Evolutionary conservation across 2,329 filamentous ascomycete species (phyloP).

Genomic region (Phialemoniopsis sp.): DNA sequence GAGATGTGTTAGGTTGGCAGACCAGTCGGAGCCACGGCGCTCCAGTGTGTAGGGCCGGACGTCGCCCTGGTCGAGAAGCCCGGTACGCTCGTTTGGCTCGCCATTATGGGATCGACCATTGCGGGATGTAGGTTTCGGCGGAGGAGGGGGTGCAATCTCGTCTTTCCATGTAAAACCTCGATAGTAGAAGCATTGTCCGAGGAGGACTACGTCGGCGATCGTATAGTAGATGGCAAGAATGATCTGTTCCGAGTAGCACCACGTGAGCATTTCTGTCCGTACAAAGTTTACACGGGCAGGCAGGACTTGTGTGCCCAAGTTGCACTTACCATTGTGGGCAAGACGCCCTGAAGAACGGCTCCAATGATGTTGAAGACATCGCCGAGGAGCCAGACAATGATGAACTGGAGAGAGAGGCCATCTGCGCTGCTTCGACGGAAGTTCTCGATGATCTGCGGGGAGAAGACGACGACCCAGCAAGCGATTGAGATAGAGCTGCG

Average conservation of each 20-base stretch:
- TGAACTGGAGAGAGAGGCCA: conserved; percentile 24
- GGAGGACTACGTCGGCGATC: conserved; percentile 51
- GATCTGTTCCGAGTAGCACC: conserved; percentile 7
- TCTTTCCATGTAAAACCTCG: conserved; percentile 71
- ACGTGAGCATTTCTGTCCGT: background rate
- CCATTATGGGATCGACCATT: conserved; percentile 15
- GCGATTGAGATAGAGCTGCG: conserved; percentile 80
- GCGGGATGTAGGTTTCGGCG: conserved; percentile 27
- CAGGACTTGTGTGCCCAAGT: background rate
- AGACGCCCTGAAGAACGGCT: conserved; percentile 83
- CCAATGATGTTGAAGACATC: conserved; percentile 97
- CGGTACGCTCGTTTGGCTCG: conserved; percentile 43
- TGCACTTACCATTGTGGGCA: conserved; percentile 76
- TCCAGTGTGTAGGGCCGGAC: conserved; percentile 21
- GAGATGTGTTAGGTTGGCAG: conserved; percentile 56
- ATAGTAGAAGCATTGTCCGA: conserved; percentile 94
- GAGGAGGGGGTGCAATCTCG: conserved; percentile 35
- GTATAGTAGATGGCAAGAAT: conserved; percentile 19
- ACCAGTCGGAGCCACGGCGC: conserved; percentile 48
- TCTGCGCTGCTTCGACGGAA: conserved; percentile 17
- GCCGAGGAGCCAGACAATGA: conserved; percentile 87
- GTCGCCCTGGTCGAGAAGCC: conserved; percentile 31
- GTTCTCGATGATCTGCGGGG: conserved; percentile 71
- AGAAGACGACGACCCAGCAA: conserved; percentile 97
- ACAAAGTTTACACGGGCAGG: background rate